These are phyloP conservation scores for Phytopythium aichiense DNA, from an alignment of 352 stramenopile genomes.

Conservation along the genomic window DNA sequence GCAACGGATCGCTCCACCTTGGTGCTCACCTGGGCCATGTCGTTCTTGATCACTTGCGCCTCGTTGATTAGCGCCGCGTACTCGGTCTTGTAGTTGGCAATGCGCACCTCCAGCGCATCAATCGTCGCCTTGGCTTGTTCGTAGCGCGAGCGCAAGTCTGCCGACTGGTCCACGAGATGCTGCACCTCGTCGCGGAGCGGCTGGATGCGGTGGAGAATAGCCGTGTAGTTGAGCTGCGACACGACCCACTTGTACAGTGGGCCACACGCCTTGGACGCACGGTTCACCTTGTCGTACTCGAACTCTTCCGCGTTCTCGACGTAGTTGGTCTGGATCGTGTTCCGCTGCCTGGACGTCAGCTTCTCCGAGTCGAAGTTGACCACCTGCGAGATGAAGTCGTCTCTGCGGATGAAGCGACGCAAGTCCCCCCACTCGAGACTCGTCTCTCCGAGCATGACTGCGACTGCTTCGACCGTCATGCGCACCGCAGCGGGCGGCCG, in stretches of 20 bases:
- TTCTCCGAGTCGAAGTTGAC: constrained; percentile 99
- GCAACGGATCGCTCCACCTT: constrained; percentile 97
- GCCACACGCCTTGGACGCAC: constrained; percentile 96
- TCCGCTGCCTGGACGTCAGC: constrained; percentile 92
- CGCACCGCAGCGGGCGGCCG: constrained; percentile 95
- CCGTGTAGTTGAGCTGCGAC: constrained; percentile 98
- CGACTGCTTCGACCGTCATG: constrained; percentile 96
- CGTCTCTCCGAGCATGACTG: constrained; percentile 97
- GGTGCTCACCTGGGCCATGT: constrained; percentile 97
- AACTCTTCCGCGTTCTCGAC: constrained; percentile 90
- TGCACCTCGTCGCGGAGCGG: constrained; percentile 98
- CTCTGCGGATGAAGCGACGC: constrained; percentile 95
- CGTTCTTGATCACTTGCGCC: constrained; percentile 96
- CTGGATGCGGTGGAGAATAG: constrained; percentile 98
- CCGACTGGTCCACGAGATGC: constrained; percentile 93
- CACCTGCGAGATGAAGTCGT: constrained; percentile 99
- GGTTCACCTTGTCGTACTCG: constrained; percentile 91
- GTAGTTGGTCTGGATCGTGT: constrained; percentile 95
- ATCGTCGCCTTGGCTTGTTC: constrained; percentile 92
- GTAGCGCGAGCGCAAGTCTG: constrained; percentile 91
- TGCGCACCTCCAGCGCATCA: constrained; percentile 92
- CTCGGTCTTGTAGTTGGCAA: constrained; percentile 98
- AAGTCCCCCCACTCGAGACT: constrained; percentile 97
- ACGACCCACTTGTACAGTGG: constrained; percentile 99
- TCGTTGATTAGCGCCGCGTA: constrained; percentile 98